A percentile compares a stretch with the other conserved stretches of the same genome.
Evolutionary conservation across 2,329 filamentous ascomycete genomes (phyloP).

Genomic region (Falciphora oryzae): DNA sequence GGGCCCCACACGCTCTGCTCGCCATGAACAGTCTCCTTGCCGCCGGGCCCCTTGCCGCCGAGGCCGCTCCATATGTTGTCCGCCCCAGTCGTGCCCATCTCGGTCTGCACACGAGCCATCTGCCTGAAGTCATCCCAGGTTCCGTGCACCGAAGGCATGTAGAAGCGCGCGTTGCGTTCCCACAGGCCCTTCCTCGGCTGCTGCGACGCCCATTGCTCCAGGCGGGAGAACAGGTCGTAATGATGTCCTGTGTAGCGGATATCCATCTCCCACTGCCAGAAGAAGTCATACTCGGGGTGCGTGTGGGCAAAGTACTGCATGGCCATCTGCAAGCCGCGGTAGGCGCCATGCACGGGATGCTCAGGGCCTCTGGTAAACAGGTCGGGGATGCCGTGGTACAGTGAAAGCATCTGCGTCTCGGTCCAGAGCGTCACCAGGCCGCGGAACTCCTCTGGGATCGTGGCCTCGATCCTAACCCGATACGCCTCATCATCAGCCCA

Average conservation of each 20-base stretch:
- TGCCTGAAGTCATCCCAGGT: constrained; percentile 75
- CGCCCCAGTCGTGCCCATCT: constrained; percentile 58
- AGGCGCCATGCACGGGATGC: constrained; percentile 83
- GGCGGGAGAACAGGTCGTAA: constrained; percentile 65
- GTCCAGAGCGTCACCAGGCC: constrained; percentile 91
- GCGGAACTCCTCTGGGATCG: constrained; percentile 77
- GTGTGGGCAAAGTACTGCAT: constrained; percentile 87
- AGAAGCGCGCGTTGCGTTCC: constrained; percentile 75
- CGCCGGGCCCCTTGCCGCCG: constrained; percentile 26
- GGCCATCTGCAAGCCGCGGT: constrained; percentile 88
- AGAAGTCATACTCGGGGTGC: constrained; percentile 84
- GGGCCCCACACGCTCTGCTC: constrained; percentile 80
- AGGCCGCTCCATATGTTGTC: constrained; percentile 62
- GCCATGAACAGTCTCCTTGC: constrained; percentile 28
- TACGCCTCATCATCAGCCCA: constrained; percentile 71
- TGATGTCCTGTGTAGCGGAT: constrained; percentile 85
- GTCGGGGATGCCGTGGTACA: constrained; percentile 84
- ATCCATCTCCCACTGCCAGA: constrained; percentile 97
- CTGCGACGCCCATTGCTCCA: constrained; percentile 61
- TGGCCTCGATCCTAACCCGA: constrained; percentile 58
- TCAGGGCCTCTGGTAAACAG: constrained; percentile 60
- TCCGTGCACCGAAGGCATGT: constrained; percentile 69
- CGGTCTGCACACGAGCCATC: constrained; percentile 69
- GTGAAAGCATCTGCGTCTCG: constrained; percentile 82
- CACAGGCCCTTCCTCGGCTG: constrained; percentile 77